phyloP scores from a whole-genome alignment of 225 moss, liverwort and hornwort species.

The Pleurozium schreberi region DNA sequence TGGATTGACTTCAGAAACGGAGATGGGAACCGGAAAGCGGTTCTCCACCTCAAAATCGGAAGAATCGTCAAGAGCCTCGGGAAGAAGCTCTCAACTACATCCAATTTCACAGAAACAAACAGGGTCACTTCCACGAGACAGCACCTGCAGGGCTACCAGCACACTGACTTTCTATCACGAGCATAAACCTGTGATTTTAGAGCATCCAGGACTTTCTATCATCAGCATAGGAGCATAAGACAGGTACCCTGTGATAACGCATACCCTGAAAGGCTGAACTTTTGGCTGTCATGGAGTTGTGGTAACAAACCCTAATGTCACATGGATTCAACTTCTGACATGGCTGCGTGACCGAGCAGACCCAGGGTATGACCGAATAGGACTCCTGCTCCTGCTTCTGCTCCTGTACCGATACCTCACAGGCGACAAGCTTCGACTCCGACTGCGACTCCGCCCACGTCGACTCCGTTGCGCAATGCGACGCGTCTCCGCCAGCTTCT shows the following conservation, averaged over 20 bases:
- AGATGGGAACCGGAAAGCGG: neutral
- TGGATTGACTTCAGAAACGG: neutral
- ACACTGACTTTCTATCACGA: neutral
- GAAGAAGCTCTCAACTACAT: neutral
- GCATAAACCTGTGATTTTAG: neutral
- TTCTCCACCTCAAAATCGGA: neutral
- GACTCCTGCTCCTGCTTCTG: conserved; percentile 80
- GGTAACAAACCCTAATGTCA: neutral
- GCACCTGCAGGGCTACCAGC: neutral
- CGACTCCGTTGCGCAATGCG: conserved; percentile 84
- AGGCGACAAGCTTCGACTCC: conserved; percentile 69
- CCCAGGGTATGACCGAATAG: conserved; percentile 51
- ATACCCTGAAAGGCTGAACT: neutral
- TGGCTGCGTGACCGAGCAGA: conserved; percentile 50
- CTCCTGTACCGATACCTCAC: conserved; percentile 63
- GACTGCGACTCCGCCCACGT: conserved; percentile 58
- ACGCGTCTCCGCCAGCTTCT: conserved; percentile 92
- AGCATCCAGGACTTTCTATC: neutral
- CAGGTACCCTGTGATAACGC: neutral
- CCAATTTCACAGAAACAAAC: neutral
- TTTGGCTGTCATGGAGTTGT: neutral
- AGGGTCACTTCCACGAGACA: neutral
- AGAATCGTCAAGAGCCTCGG: neutral
- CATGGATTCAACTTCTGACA: conserved; percentile 30
- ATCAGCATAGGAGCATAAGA: neutral